Conservation (phyloP, 1,284 basidiomycete genomes). For the Apiotrichum domesticum region DNA sequence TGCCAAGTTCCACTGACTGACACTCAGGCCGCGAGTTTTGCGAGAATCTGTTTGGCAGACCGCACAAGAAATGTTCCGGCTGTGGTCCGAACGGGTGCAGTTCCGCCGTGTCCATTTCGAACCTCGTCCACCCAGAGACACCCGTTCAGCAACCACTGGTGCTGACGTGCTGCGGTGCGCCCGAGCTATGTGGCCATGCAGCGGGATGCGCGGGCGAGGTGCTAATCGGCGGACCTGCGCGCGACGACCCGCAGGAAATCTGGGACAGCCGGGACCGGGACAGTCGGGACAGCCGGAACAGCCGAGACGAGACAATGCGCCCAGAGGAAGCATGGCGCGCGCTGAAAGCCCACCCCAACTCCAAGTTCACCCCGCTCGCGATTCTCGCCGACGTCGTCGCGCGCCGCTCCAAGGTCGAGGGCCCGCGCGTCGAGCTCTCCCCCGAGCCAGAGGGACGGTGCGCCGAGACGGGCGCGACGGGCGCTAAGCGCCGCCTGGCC, state of each 20-base stretch:
- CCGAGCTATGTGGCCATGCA: conserved; percentile 33
- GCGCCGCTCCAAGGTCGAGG: conserved; percentile 67
- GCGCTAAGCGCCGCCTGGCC: conserved; percentile 55
- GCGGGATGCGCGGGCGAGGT: conserved; percentile 24
- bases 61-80: conserved; percentile 7
- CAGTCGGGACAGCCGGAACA: neutral
- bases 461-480: conserved; percentile 8
- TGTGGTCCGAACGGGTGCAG: conserved; percentile 7
- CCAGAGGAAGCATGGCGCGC: conserved; percentile 78
- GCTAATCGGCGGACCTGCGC: conserved; percentile 12
- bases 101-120: conserved; percentile 1
- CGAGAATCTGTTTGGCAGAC: conserved; percentile 55
- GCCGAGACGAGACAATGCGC: conserved; percentile 57
- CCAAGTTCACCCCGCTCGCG: conserved; percentile 69
- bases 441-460: conserved; percentile 51
- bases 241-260: neutral
- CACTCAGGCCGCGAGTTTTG: conserved; percentile 60
- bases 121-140: conserved; percentile 7
- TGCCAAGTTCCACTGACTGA: neutral
- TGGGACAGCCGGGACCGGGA: neutral
- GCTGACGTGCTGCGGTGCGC: conserved; percentile 39
- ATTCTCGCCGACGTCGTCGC: conserved; percentile 83
- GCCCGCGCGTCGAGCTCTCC: conserved; percentile 62
- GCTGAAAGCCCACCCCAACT: conserved; percentile 81
- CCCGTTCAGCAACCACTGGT: conserved; percentile 21